A percentile compares a stretch with the other conserved stretches of the same genome.
These are phyloP conservation scores for Oxytropis ochrocephala DNA, from an alignment of 306 rosid genomes.

Conservation along the genomic window DNA sequence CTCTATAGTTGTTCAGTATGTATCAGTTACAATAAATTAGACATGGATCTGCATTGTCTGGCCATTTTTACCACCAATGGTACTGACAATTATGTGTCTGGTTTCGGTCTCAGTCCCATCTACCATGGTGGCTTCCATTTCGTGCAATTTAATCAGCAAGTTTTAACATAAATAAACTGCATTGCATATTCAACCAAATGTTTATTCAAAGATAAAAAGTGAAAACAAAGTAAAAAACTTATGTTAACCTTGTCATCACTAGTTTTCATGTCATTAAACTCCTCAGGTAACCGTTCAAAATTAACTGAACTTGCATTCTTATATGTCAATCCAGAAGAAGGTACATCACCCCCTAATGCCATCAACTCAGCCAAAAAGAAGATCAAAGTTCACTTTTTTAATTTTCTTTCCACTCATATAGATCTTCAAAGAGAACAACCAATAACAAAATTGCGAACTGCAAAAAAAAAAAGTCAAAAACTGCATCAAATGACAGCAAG, in stretches of 20 bases:
- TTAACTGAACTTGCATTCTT: slow-evolving; percentile 41
- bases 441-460: slow-evolving; percentile 2
- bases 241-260: slow-evolving; percentile 66
- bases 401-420: not conserved
- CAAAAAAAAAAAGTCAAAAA: not conserved
- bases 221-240: not conserved
- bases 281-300: slow-evolving; percentile 59
- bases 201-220: not conserved
- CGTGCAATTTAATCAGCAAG: slow-evolving; percentile 37
- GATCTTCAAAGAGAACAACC: not conserved
- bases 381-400: not conserved
- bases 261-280: slow-evolving; percentile 82
- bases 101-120: slow-evolving; percentile 75
- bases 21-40: not conserved
- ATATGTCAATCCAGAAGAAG: slow-evolving; percentile 48
- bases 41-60: slow-evolving; percentile 64
- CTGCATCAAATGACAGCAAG: not conserved
- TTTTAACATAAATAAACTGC: slow-evolving; percentile 1
- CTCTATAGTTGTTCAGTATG: not conserved
- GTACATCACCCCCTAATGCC: slow-evolving; percentile 58
- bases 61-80: slow-evolving; percentile 84
- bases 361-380: slow-evolving; percentile 25
- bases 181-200: not conserved
- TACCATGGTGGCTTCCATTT: slow-evolving; percentile 62
- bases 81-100: slow-evolving; percentile 78